Evolutionary conservation across 768 basidiomycete genomes (phyloP), one percentile per base, ranked within the genome.

Genomic region (Galerina sulciceps): DNA sequence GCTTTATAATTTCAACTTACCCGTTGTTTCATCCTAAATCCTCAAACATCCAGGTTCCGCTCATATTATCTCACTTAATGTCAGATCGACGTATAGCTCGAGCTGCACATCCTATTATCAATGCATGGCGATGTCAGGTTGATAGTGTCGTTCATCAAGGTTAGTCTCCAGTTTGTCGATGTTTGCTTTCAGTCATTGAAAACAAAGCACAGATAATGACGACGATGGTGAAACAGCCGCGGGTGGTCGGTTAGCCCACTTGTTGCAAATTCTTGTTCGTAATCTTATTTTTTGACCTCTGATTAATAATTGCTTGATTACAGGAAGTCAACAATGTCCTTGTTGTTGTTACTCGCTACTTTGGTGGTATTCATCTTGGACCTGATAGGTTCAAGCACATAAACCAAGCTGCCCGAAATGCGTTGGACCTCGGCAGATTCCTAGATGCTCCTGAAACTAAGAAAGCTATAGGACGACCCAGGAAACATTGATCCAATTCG

Each of bases 141-240:
- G 85, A 85, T 42, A 80, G 72, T 45, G 71, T 90, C 1, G 74
- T 91, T 51, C 89, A 93, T 71, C 90, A 93, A 82, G 91, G 91
- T 89, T 63, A 31, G 75, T 60, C 22, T 2, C 42, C 26, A n/a
- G n/a, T n/a, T n/a, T n/a, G n/a, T n/a, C 26, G 8, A 31, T 31
- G 40, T 37, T 17, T 34, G 18, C 13, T 17, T 50, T 20, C 41
- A 18, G 15, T 36, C 18, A 31, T 46, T 5, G 35, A 31, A 8
- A 2, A 31, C 18, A 14, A 18, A 43, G 18, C 20, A 18, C 44
- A 94, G 96, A 98, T 67, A 96, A 97, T 58, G 93, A 96, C 56
- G 96, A 99, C 59, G 92, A 98, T 57, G 93, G 95, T 1, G 96
- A 99, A 75, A 87, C 90, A 0, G 94, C 93, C 1, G 96, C 96